Evolutionary conservation across 2,329 filamentous ascomycete species (phyloP), one percentile per base, ranked within the genome.

Genomic region (Aspergillus neoniger): DNA sequence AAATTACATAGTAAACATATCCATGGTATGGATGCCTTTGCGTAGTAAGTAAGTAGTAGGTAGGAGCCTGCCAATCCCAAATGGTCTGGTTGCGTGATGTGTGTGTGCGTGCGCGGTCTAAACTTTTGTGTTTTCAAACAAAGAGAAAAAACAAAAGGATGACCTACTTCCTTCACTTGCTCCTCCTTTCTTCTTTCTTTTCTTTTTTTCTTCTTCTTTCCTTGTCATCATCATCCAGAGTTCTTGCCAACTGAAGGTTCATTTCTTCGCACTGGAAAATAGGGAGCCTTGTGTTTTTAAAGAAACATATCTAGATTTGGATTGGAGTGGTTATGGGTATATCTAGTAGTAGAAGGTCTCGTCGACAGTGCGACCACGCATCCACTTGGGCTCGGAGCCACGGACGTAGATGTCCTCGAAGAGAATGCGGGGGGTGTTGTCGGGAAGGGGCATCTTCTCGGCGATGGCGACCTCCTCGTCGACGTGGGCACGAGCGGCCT

Each of bases 371-470:
- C 94, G 86, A 70, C 94, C 94, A 71, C 93, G 88, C 81, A 96
- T 86, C 83, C 90, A 96, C 74, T 87, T 82, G 60, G 93, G 93
- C 86, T 97, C 94, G 63, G 86, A 89, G 68, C 94, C 94, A 67
- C 85, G 84, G 72, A 93, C 92, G 80, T 96, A 98, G 77, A 97
- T 96, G 79, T 97, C 94, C 88, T 99, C 94, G 79, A 86, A 99
- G 70, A 99, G 85, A 70, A 95, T 95, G 79, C 92, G 86, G 57
- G 88, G 82, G 63, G 86, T 96, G 59, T 89, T 77, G 52, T 96
- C 92, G 30, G 95, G 95, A 50, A 82, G 79, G 43, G 86, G 79
- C 92, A 98, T 97, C 72, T 87, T 85, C 87, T 99, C 95, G 57
- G 95, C 95, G 72, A 86, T 85, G 64, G 90, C 91, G 60, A 97